Conservation (phyloP, 2,329 filamentous ascomycete genomes). For the Aspergillus flavus region DNA sequence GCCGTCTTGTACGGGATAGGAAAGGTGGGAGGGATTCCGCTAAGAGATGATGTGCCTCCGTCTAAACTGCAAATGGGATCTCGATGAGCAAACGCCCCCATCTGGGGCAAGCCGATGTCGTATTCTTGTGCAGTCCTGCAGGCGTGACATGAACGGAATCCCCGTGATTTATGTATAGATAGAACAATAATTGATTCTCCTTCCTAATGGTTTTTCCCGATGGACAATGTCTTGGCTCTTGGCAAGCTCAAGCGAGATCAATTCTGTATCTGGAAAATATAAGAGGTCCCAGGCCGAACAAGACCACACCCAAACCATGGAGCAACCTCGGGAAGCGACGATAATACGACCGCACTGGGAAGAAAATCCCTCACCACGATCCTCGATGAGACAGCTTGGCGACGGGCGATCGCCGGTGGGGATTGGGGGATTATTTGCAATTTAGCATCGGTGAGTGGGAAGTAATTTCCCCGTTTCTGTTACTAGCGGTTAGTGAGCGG, state of each 20-base stretch:
- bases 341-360: constrained; percentile 4
- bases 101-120: constrained; percentile 4
- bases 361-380: constrained; percentile 40
- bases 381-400: constrained; percentile 33
- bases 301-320: constrained; percentile 1
- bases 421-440: constrained; percentile 15
- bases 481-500: constrained; percentile 11
- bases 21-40: constrained; percentile 4
- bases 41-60: constrained; percentile 4
- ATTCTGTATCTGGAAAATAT: neutral
- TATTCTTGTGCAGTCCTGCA: neutral
- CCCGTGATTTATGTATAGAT: neutral
- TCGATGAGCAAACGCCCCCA: neutral
- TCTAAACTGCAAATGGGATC: constrained; percentile 4
- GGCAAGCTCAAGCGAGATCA: neutral
- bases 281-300: neutral
- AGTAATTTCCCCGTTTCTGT: constrained; percentile 23
- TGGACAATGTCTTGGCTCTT: neutral
- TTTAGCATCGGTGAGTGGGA: constrained; percentile 15
- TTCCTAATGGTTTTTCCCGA: neutral
- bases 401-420: constrained; percentile 37
- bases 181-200: neutral
- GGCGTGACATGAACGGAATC: neutral
- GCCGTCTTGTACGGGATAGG: neutral
- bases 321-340: constrained; percentile 5